Conservation (phyloP, 2,329 filamentous ascomycete species). For the Claviceps fusiformis region DNA sequence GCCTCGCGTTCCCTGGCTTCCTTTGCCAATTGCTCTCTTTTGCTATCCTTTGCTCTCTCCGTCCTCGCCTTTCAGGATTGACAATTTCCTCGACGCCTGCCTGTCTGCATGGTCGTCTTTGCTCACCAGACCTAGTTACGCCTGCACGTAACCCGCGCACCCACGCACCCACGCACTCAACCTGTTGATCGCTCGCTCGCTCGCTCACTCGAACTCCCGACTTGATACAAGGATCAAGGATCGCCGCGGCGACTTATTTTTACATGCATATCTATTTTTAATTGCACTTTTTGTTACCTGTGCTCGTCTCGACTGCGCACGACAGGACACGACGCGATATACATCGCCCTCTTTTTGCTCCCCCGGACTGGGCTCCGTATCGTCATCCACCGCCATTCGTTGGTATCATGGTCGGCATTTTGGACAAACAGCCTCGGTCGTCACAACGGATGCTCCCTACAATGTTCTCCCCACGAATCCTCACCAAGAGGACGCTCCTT, state of each 20-base stretch:
- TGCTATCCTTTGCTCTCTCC: neutral
- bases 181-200: too few relatives aligned
- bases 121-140: too few relatives aligned
- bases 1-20: neutral
- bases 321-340: too few relatives aligned
- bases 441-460: slow-evolving; percentile 4
- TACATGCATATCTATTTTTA: neutral
- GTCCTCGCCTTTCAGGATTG: neutral
- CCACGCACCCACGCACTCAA: too few relatives aligned
- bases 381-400: neutral
- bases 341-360: too few relatives aligned
- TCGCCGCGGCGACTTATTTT: neutral
- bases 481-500: slow-evolving; percentile 16
- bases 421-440: slow-evolving; percentile 4
- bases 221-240: neutral
- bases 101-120: neutral
- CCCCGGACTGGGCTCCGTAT: too few relatives aligned
- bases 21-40: neutral
- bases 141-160: too few relatives aligned
- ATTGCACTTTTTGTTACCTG: too few relatives aligned
- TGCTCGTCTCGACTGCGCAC: too few relatives aligned
- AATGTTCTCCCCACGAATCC: slow-evolving; percentile 12
- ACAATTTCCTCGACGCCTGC: neutral
- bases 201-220: neutral
- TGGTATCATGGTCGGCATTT: neutral